Evolutionary conservation across 2,329 filamentous ascomycete genomes (phyloP).

Genomic region (Trichophaea hybrida): DNA sequence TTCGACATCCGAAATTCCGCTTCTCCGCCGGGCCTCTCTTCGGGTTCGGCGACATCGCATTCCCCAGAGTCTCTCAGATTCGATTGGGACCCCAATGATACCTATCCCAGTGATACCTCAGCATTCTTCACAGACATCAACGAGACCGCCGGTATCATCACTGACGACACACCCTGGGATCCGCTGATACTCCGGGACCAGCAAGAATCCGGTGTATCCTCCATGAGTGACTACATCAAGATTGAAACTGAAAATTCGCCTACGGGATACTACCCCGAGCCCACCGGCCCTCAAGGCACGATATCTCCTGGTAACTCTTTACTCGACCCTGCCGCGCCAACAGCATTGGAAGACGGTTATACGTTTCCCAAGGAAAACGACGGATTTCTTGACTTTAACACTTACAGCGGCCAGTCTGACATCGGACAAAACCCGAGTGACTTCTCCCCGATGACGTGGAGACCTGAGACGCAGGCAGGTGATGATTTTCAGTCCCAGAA

Average conservation of each 20-base stretch:
- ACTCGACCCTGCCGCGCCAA: constrained; percentile 20
- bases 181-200: constrained; percentile 13
- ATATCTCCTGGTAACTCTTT: constrained; percentile 23
- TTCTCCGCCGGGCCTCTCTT: constrained; percentile 20
- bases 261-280: constrained; percentile 11
- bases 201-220: constrained; percentile 8
- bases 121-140: constrained; percentile 16
- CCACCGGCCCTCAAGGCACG: constrained; percentile 6
- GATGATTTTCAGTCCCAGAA: constrained; percentile 18
- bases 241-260: constrained; percentile 18
- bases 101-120: constrained; percentile 13
- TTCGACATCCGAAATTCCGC: constrained; percentile 13
- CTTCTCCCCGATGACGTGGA: constrained; percentile 14
- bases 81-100: constrained; percentile 17
- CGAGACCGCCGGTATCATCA: constrained; percentile 13
- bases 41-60: constrained; percentile 20
- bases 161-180: constrained; percentile 15
- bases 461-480: constrained; percentile 12
- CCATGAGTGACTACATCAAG: constrained; percentile 24
- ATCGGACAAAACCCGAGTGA: constrained; percentile 12
- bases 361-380: constrained; percentile 18
- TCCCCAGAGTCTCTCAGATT: constrained; percentile 22
- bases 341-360: constrained; percentile 20
- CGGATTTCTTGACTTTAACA: constrained; percentile 20
- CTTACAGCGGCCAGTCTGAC: constrained; percentile 9